Evolutionary conservation across 2,329 filamentous ascomycete genomes (phyloP).

Genomic region (Diaporthe sp.): DNA sequence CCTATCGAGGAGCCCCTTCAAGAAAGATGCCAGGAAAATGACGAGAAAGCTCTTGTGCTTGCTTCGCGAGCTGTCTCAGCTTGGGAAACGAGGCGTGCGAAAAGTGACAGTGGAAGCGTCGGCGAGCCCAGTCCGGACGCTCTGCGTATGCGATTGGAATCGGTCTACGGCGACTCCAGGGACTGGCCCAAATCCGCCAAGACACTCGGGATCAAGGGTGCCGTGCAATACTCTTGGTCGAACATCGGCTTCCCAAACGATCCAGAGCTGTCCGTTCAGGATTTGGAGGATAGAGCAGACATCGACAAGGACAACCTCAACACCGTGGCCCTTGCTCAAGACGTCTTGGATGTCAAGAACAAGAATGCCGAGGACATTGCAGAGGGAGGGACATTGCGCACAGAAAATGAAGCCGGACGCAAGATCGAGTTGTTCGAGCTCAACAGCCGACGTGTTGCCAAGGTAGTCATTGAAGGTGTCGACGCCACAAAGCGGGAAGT

Average conservation of each 20-base stretch:
- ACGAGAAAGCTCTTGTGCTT: neutral
- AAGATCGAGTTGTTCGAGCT: neutral
- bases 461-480: neutral
- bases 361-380: neutral
- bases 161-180: neutral
- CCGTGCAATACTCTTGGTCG: neutral
- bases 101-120: neutral
- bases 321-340: neutral
- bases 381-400: neutral
- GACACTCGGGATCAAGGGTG: neutral
- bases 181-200: neutral
- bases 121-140: neutral
- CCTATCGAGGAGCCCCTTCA: neutral
- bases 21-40: neutral
- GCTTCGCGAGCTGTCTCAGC: neutral
- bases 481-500: neutral
- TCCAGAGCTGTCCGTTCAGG: neutral
- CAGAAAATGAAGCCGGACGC: neutral
- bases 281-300: neutral
- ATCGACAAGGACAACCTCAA: slow-evolving; percentile 2
- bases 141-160: neutral
- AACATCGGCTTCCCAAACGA: neutral
- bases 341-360: neutral
- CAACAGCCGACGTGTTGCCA: neutral
- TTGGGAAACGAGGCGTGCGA: neutral